These are phyloP conservation scores for Maudiozyma bulderi DNA, from an alignment of 805 yeast genomes.

Conservation along the genomic window DNA sequence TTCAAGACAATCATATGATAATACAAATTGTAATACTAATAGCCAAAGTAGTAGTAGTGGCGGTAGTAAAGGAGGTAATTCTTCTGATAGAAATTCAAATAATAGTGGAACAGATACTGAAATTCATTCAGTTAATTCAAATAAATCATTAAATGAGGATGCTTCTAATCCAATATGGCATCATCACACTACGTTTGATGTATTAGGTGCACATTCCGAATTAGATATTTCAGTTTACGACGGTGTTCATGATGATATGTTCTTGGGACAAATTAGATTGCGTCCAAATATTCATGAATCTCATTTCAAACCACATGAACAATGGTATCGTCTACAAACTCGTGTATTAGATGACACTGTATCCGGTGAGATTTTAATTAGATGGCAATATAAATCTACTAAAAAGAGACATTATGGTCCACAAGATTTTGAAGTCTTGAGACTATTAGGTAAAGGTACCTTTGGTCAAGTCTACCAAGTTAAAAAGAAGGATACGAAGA, in stretches of 20 bases:
- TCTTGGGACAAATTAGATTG: constrained; percentile 75
- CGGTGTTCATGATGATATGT: constrained; percentile 68
- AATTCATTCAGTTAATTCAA: constrained; percentile 6
- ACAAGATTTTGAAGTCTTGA: constrained; percentile 82
- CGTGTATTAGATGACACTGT: constrained; percentile 70
- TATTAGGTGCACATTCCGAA: constrained; percentile 73
- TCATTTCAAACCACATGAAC: constrained; percentile 37
- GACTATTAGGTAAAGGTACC: constrained; percentile 90
- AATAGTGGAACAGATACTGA: constrained; percentile 5
- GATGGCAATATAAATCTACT: constrained; percentile 61
- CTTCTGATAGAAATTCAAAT: not conserved
- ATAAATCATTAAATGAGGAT: constrained; percentile 3
- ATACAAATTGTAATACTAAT: constrained; percentile 3
- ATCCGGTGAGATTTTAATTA: constrained; percentile 67
- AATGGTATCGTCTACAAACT: constrained; percentile 68
- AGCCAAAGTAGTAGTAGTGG: constrained; percentile 1
- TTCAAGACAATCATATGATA: constrained; percentile 29
- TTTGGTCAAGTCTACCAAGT: constrained; percentile 98
- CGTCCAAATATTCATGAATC: constrained; percentile 42
- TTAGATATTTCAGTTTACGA: constrained; percentile 89
- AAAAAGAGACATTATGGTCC: constrained; percentile 81
- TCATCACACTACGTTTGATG: constrained; percentile 88
- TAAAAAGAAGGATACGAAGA: constrained; percentile 74
- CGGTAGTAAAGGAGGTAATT: not conserved
- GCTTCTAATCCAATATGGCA: constrained; percentile 70